Evolutionary conservation across 1,284 basidiomycete species (phyloP), one percentile per base, ranked within the genome.

Genomic region (Ceratobasidium sp.): DNA sequence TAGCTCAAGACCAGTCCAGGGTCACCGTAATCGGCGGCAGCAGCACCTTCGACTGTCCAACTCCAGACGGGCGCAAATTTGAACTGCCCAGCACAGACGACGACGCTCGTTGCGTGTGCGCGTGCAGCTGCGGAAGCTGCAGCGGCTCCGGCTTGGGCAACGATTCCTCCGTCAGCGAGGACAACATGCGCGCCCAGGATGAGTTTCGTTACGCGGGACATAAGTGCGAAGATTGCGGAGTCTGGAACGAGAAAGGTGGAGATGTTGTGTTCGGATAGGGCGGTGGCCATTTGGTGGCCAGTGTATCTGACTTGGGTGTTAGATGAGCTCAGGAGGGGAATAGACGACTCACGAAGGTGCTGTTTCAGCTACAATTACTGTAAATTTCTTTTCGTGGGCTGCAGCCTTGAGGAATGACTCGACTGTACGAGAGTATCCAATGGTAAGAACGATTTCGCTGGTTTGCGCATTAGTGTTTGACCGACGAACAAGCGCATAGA

Each of bases 161-260:
- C 95, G 84, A 98, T 90, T 1, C 96, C 96, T 23, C 97, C 97
- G 79, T 98, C 97, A 36, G 97, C 96, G 52, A 97, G 89, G 76
- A 99, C 92, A 9, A 92, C 90, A 80, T 98, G 97, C 8, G 96
- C 93, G 58, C 94, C 94, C 60, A 98, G 86, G 74, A 98, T 89
- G 75, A 98, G 92, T 83, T 99, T 99, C 82, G 96, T 97, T 67
- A 98, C 93, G 74, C 97, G 90, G 2, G 97, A 97, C 90, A 99
- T 94, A 76, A 99, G 87, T 14, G 95, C 94, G 80, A 93, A 97
- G 79, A 98, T 91, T 46, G 94, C 94, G 18, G 93, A 94, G 81
- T 98, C 97, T 46, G 97, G 96, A 55, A 99, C 91, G 64, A 99
- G 91, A 79, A 98, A 92, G 21, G 95, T 96, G 12, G 94, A 94